phyloP scores from a whole-genome alignment of 805 yeast species.

The Yamadazyma laniorum region DNA sequence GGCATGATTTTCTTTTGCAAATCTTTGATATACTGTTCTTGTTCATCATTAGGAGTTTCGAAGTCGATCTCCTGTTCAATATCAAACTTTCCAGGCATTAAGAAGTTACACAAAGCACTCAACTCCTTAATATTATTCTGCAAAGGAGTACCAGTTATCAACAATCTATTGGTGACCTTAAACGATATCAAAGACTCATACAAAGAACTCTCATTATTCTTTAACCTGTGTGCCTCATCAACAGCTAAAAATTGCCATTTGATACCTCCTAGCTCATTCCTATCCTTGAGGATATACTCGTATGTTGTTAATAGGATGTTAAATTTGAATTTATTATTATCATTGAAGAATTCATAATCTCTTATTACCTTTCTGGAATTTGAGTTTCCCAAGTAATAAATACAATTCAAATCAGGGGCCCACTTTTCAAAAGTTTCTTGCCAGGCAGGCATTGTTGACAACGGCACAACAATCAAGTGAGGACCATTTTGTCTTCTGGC shows the following conservation, averaged over 20 bases:
- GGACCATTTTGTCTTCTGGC: slow-evolving; percentile 98
- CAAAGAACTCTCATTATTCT: slow-evolving; percentile 88
- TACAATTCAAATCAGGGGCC: slow-evolving; percentile 94
- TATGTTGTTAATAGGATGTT: slow-evolving; percentile 92
- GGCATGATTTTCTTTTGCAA: slow-evolving; percentile 86
- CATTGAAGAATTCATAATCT: slow-evolving; percentile 75
- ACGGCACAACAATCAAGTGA: slow-evolving; percentile 92
- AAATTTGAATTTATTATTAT: slow-evolving; percentile 71
- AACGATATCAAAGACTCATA: slow-evolving; percentile 85
- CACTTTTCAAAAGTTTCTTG: slow-evolving; percentile 97
- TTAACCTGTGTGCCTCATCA: slow-evolving; percentile 96
- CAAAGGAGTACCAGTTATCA: slow-evolving; percentile 97
- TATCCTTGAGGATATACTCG: slow-evolving; percentile 91
- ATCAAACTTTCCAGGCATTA: slow-evolving; percentile 90
- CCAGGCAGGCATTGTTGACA: slow-evolving; percentile 98
- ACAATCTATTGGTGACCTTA: slow-evolving; percentile 76
- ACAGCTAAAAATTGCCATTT: slow-evolving; percentile 97
- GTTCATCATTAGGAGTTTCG: slow-evolving; percentile 81
- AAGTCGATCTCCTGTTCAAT: slow-evolving; percentile 96
- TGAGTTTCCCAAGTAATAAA: slow-evolving; percentile 90
- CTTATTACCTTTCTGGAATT: slow-evolving; percentile 79
- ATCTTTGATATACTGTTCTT: slow-evolving; percentile 84
- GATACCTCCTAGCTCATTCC: slow-evolving; percentile 72
- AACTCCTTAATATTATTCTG: slow-evolving; percentile 94
- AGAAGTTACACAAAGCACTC: slow-evolving; percentile 90